phyloP scores from a whole-genome alignment of 1,139 yeast genomes.

The Hansenula anomala region DNA sequence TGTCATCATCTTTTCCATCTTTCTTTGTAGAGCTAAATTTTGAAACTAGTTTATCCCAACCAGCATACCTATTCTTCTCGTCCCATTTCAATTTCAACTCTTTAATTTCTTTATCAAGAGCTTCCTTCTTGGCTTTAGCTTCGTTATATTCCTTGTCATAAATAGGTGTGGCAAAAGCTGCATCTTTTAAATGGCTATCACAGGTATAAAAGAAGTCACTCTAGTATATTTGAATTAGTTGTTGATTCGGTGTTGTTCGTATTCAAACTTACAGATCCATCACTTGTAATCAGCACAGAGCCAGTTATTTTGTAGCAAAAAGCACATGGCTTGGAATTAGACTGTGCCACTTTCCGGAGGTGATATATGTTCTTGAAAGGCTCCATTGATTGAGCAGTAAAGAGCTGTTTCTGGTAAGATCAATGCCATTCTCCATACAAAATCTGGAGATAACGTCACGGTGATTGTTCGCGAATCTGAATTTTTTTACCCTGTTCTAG shows the following conservation, averaged over 20 bases:
- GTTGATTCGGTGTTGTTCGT: too few relatives aligned
- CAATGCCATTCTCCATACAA: too few relatives aligned
- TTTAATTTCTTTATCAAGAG: slow-evolving; percentile 38
- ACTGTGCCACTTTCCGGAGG: slow-evolving; percentile 50
- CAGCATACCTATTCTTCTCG: slow-evolving; percentile 21
- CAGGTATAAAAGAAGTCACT: slow-evolving; percentile 71
- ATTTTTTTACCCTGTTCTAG: too few relatives aligned
- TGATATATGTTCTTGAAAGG: slow-evolving; percentile 50
- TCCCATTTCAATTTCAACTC: slow-evolving; percentile 26
- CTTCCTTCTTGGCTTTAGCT: slow-evolving; percentile 35
- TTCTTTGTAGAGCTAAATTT: slow-evolving; percentile 21
- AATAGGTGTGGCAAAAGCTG: slow-evolving; percentile 54
- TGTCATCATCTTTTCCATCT: slow-evolving; percentile 10
- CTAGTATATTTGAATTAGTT: slow-evolving; percentile 16
- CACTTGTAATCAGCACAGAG: slow-evolving; percentile 53
- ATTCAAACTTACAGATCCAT: slow-evolving; percentile 29
- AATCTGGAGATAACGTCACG: too few relatives aligned
- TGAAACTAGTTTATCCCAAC: slow-evolving; percentile 32
- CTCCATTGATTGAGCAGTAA: background rate
- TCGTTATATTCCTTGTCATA: slow-evolving; percentile 42
- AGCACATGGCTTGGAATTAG: slow-evolving; percentile 54
- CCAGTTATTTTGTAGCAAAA: slow-evolving; percentile 65
- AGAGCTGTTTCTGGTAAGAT: too few relatives aligned
- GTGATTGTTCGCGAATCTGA: background rate
- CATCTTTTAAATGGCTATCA: slow-evolving; percentile 56